phyloP scores from a whole-genome alignment of 2,329 filamentous ascomycete genomes.

The Calonectria pauciramosa region DNA sequence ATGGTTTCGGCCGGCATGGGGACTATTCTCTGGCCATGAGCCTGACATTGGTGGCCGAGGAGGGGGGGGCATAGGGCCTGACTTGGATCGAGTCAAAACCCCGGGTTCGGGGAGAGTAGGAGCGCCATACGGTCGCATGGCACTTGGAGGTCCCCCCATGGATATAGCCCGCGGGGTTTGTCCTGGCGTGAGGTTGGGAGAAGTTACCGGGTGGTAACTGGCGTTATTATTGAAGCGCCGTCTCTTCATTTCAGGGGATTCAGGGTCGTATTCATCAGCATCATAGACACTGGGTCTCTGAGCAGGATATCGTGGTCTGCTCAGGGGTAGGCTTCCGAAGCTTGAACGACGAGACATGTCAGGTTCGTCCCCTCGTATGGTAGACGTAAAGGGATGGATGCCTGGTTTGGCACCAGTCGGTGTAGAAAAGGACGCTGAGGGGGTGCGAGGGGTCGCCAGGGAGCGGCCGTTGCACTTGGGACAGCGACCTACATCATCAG shows the following conservation, averaged over 20 bases:
- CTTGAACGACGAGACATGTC: conserved; percentile 46
- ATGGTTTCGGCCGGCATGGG: conserved; percentile 55
- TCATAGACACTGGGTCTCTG: conserved; percentile 44
- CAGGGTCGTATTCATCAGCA: conserved; percentile 54
- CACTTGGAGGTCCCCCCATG: conserved; percentile 34
- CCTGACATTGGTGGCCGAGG: conserved; percentile 58
- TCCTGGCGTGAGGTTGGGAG: conserved; percentile 30
- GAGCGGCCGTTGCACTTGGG: conserved; percentile 79
- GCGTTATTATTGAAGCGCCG: conserved; percentile 68
- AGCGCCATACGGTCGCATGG: conserved; percentile 40
- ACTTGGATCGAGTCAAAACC: conserved; percentile 48
- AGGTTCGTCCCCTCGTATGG: conserved; percentile 40
- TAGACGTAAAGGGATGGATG: conserved; percentile 39
- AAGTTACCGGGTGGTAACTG: conserved; percentile 47
- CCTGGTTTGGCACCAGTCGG: conserved; percentile 48
- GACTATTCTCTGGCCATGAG: conserved; percentile 48
- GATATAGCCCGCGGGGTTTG: conserved; percentile 36
- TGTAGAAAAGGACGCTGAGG: conserved; percentile 61
- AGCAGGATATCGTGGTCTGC: conserved; percentile 38
- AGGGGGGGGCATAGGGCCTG: conserved; percentile 67
- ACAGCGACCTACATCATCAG: conserved; percentile 71
- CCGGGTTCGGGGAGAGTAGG: conserved; percentile 49
- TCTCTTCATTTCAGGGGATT: conserved; percentile 70
- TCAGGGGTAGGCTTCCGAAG: conserved; percentile 42
- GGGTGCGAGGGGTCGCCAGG: conserved; percentile 73